Percentiles rank a stretch among this genome's conserved stretches.
These are phyloP conservation scores for Shiraia sp. DNA, from an alignment of 2,329 filamentous ascomycete species.

Conservation along the genomic window DNA sequence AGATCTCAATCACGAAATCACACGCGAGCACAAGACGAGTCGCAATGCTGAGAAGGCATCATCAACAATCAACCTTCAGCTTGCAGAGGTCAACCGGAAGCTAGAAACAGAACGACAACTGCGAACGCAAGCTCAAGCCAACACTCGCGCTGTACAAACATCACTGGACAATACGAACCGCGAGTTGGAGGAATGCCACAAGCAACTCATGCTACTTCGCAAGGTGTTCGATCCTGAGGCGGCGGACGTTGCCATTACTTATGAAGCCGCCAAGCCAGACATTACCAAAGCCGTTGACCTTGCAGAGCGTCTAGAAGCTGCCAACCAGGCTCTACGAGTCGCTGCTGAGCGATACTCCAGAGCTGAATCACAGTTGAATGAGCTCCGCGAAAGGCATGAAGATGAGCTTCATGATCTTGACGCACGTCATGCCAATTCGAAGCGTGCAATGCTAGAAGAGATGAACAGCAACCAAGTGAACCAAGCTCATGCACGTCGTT, in stretches of 20 bases:
- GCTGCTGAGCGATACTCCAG: slow-evolving; percentile 79
- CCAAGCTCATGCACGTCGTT: slow-evolving; percentile 54
- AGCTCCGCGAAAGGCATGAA: slow-evolving; percentile 73
- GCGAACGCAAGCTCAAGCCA: slow-evolving; percentile 81
- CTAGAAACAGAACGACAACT: slow-evolving; percentile 89
- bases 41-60: slow-evolving; percentile 88
- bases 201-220: slow-evolving; percentile 79
- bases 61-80: slow-evolving; percentile 76
- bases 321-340: slow-evolving; percentile 85
- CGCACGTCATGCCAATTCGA: slow-evolving; percentile 62
- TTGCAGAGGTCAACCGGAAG: slow-evolving; percentile 86
- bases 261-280: slow-evolving; percentile 72
- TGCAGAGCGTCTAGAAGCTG: slow-evolving; percentile 80
- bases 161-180: slow-evolving; percentile 78
- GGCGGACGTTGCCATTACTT: slow-evolving; percentile 64
- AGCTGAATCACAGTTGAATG: slow-evolving; percentile 80
- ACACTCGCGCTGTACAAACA: slow-evolving; percentile 77
- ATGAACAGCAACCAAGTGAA: slow-evolving; percentile 82
- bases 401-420: slow-evolving; percentile 72
- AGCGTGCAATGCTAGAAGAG: slow-evolving; percentile 81
- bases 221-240: slow-evolving; percentile 83
- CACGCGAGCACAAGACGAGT: slow-evolving; percentile 84
- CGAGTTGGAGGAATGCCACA: slow-evolving; percentile 79
- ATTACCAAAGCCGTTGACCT: slow-evolving; percentile 71
- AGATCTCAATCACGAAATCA: slow-evolving; percentile 89